These are phyloP conservation scores for Gymnopilus dilepis DNA, from an alignment of 768 basidiomycete species.

Conservation along the genomic window DNA sequence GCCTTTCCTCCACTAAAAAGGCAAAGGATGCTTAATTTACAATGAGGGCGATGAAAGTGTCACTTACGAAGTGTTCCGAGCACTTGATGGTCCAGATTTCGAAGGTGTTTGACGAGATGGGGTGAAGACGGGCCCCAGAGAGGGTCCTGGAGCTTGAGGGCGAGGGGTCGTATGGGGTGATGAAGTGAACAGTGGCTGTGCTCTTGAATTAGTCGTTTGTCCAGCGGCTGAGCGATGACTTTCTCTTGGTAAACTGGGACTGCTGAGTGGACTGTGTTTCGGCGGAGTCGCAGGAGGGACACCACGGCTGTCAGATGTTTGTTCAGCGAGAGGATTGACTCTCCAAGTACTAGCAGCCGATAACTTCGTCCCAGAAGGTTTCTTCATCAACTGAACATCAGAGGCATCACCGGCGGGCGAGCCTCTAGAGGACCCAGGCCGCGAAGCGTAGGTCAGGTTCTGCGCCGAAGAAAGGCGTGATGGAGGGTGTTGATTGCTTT, in stretches of 20 bases:
- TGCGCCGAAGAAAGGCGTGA: constrained; percentile 5
- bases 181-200: constrained; percentile 5
- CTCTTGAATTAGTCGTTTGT: not conserved
- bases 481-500: constrained; percentile 17
- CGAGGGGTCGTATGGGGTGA: constrained; percentile 10
- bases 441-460: constrained; percentile 2
- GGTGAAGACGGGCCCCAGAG: constrained; percentile 68
- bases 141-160: constrained; percentile 36
- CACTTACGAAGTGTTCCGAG: constrained; percentile 59
- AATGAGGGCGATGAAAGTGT: not conserved
- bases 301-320: not conserved
- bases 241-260: constrained; percentile 2
- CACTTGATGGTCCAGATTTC: constrained; percentile 25
- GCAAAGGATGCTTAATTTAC: not conserved
- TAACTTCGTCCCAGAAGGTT: constrained; percentile 4
- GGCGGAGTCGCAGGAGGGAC: constrained; percentile 1
- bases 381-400: not conserved
- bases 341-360: constrained; percentile 14
- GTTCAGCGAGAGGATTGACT: not conserved
- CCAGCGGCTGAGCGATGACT: not conserved
- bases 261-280: not conserved
- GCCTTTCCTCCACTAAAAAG: constrained; percentile 52
- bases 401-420: not conserved
- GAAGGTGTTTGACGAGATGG: constrained; percentile 54
- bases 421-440: not conserved